Evolutionary conservation across 768 basidiomycete genomes (phyloP), one percentile per base, ranked within the genome.

Genomic region (Lactifluus pinguis): DNA sequence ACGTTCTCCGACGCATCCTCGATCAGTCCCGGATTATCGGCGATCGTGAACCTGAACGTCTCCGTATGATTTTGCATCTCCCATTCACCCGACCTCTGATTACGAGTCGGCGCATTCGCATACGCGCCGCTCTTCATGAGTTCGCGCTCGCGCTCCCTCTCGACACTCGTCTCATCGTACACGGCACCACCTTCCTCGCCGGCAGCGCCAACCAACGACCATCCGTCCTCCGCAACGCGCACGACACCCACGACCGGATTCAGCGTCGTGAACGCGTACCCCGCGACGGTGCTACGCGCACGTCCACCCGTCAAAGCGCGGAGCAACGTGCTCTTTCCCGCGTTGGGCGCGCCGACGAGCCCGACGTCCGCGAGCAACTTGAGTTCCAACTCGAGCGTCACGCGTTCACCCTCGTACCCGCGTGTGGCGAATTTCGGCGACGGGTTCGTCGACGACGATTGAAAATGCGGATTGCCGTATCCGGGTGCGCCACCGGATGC

Each of bases 1-100:
- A 92, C 84, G 70, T 95, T 90, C 68, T 92, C 84, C 3, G 92
- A 89, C 3, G 94, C 90, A 14, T 81, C 78, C 9, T 83, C 80
- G 59, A 98, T 85, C 49, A 98, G 83, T 8, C 97, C 97, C 0
- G 97, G 97, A 69, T 98, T 98, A 74, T 99, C 97, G 41, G 94
- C 91, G 65, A 99, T 85, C 14, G 93, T 97, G 77, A 98, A 97
- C 10, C 97, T 83, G 71, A 92, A 87, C 5, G 77, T 74, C 72
- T 98, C 95, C 14, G 71, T 57, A 11, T 72, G 68, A 41, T 66
- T 53, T 25, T 71, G 61, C 1, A 66, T 63, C 48, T 66, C 60
- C 21, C n/a, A 41, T 10, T 4, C 13, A 25, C 25, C 19, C 51
- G 29, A 32, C 8, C 55, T 61, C 66, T 83, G 78, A 64, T 85